Conservation (phyloP, 1,284 basidiomycete species). For the Grifola frondosa region DNA sequence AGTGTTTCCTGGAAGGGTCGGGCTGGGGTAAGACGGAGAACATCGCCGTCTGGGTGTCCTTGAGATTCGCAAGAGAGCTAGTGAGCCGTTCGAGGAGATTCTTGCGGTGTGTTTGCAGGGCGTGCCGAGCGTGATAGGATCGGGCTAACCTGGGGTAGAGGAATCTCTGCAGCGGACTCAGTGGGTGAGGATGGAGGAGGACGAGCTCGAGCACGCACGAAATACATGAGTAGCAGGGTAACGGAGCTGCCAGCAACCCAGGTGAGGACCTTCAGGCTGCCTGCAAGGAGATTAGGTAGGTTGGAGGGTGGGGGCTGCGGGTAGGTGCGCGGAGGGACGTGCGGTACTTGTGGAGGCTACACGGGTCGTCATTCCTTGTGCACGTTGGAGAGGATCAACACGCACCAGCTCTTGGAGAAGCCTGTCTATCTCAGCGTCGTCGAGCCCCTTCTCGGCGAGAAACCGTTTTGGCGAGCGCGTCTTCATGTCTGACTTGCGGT, state of each 20-base stretch:
- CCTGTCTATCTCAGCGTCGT: constrained; percentile 54
- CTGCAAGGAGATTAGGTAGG: constrained; percentile 62
- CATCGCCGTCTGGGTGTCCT: constrained; percentile 50
- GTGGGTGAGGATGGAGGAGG: neutral
- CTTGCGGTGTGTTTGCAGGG: constrained; percentile 59
- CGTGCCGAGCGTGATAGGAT: constrained; percentile 57
- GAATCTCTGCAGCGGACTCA: constrained; percentile 47
- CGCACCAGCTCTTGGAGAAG: constrained; percentile 60
- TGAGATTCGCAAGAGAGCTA: constrained; percentile 49
- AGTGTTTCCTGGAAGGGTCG: constrained; percentile 47
- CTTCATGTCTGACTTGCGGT: constrained; percentile 61
- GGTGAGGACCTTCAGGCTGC: constrained; percentile 57
- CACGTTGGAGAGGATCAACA: constrained; percentile 7
- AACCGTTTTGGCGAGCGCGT: constrained; percentile 59
- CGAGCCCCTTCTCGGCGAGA: constrained; percentile 71
- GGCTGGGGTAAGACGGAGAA: constrained; percentile 57
- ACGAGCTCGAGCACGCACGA: constrained; percentile 17
- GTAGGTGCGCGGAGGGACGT: constrained; percentile 68
- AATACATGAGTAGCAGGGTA: constrained; percentile 58
- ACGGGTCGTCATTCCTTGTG: constrained; percentile 10
- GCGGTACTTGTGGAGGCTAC: constrained; percentile 53
- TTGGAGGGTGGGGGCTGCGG: constrained; percentile 69
- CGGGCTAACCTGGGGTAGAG: constrained; percentile 63
- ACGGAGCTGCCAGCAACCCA: constrained; percentile 69
- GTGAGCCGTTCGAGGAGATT: constrained; percentile 53